Evolutionary conservation across 495 filamentous ascomycete species (phyloP).

Genomic region (Penicillium tannophilum): DNA sequence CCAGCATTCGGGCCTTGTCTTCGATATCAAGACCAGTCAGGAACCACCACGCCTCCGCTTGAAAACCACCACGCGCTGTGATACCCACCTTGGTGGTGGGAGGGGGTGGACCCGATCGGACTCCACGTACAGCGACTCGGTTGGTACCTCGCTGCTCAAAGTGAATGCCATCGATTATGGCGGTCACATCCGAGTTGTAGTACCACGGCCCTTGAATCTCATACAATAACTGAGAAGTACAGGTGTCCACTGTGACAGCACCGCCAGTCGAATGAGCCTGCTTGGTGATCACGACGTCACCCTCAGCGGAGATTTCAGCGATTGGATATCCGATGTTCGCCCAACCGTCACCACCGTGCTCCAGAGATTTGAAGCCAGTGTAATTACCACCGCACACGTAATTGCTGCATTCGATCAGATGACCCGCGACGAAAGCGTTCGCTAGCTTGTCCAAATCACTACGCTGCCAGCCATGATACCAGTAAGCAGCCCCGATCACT

Average conservation of each 20-base stretch:
- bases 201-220: slow-evolving; percentile 63
- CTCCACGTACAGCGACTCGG: slow-evolving; percentile 32
- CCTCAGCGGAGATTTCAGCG: slow-evolving; percentile 55
- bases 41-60: slow-evolving; percentile 47
- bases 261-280: slow-evolving; percentile 39
- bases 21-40: slow-evolving; percentile 48
- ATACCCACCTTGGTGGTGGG: slow-evolving; percentile 60
- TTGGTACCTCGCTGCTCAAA: slow-evolving; percentile 48
- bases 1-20: slow-evolving; percentile 46
- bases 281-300: slow-evolving; percentile 50
- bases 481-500: slow-evolving; percentile 54
- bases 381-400: slow-evolving; percentile 62
- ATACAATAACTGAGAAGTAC: slow-evolving; percentile 58
- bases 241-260: slow-evolving; percentile 50
- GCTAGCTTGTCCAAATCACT: slow-evolving; percentile 51
- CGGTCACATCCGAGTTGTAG: slow-evolving; percentile 59
- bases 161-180: slow-evolving; percentile 49
- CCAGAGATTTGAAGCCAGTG: slow-evolving; percentile 54
- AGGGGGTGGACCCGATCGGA: slow-evolving; percentile 44
- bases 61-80: slow-evolving; percentile 50
- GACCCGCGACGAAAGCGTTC: slow-evolving; percentile 54
- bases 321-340: slow-evolving; percentile 59
- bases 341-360: slow-evolving; percentile 39
- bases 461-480: slow-evolving; percentile 48
- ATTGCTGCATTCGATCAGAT: slow-evolving; percentile 58